Evolutionary conservation across 164 flowering plant species (phyloP).

Genomic region (Magnolia sinica): DNA sequence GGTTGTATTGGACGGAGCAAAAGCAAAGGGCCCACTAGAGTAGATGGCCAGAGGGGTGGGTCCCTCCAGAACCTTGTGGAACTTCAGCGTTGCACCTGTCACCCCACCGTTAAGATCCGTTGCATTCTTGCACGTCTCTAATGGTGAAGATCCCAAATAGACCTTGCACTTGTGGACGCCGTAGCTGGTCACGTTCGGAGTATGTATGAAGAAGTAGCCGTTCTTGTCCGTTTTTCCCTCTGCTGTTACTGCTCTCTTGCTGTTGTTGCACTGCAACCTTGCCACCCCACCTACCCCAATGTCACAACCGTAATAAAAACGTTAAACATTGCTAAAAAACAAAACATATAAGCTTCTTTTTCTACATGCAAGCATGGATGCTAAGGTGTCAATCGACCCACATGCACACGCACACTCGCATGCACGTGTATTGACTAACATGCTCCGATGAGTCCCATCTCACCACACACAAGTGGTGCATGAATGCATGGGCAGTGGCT

Average conservation of each 20-base stretch:
- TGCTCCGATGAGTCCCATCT: no score
- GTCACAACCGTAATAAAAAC: not conserved
- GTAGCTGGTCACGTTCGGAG: constrained; percentile 43
- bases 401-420: no score
- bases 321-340: not conserved
- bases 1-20: constrained; percentile 19
- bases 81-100: constrained; percentile 23
- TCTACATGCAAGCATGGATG: not conserved
- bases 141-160: constrained; percentile 6
- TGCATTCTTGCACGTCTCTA: not conserved
- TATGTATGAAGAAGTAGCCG: constrained; percentile 56
- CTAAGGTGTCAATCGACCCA: not conserved
- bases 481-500: no score
- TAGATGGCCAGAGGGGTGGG: not conserved
- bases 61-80: constrained; percentile 12
- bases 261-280: constrained; percentile 51
- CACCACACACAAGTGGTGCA: no score
- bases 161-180: constrained; percentile 57
- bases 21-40: constrained; percentile 26
- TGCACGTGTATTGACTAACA: no score
- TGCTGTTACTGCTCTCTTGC: constrained; percentile 22
- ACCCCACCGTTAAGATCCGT: constrained; percentile 1
- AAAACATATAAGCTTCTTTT: not conserved
- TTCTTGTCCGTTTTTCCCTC: constrained; percentile 56
- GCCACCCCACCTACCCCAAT: constrained; percentile 51